Conservation (phyloP, 129 eudicot species). For the Chrysanthemum lavandulifolium region DNA sequence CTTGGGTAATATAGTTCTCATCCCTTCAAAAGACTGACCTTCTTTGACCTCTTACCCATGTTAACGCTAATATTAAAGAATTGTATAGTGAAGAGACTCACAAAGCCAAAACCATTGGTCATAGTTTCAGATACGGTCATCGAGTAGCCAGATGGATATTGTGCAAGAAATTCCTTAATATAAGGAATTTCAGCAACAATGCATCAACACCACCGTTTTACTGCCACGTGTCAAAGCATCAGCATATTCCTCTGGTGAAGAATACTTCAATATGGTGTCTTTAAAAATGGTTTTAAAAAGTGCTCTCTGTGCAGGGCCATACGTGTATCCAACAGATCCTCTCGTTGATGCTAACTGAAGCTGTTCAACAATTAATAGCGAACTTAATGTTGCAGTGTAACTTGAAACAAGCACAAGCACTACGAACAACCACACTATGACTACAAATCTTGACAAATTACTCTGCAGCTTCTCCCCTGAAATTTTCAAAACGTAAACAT, state of each 20-base stretch:
- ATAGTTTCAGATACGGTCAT: slow-evolving; percentile 20
- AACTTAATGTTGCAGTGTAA: slow-evolving; percentile 61
- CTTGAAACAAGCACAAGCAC: slow-evolving; percentile 51
- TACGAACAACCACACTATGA: slow-evolving; percentile 44
- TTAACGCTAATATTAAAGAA: not conserved
- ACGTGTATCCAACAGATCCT: slow-evolving; percentile 17
- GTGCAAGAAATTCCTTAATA: slow-evolving; percentile 32
- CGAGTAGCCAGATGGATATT: slow-evolving; percentile 32
- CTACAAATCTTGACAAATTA: slow-evolving; percentile 43
- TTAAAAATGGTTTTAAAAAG: slow-evolving; percentile 13
- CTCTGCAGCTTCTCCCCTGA: slow-evolving; percentile 43
- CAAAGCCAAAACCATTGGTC: slow-evolving; percentile 46
- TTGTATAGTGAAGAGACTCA: slow-evolving; percentile 20
- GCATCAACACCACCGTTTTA: slow-evolving; percentile 14
- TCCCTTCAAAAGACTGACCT: not conserved
- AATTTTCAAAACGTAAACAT: not conserved
- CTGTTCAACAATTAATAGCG: slow-evolving; percentile 53
- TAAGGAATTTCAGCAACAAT: slow-evolving; percentile 18
- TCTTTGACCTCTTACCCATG: not conserved
- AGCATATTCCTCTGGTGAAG: slow-evolving; percentile 27
- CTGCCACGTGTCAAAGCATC: slow-evolving; percentile 39
- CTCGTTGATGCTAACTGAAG: slow-evolving; percentile 27
- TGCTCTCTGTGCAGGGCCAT: not conserved
- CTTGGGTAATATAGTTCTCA: not conserved
- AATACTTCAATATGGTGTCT: slow-evolving; percentile 4